Evolutionary conservation across 2,329 filamentous ascomycete genomes (phyloP).

Genomic region (Davidsoniella eucalypti): DNA sequence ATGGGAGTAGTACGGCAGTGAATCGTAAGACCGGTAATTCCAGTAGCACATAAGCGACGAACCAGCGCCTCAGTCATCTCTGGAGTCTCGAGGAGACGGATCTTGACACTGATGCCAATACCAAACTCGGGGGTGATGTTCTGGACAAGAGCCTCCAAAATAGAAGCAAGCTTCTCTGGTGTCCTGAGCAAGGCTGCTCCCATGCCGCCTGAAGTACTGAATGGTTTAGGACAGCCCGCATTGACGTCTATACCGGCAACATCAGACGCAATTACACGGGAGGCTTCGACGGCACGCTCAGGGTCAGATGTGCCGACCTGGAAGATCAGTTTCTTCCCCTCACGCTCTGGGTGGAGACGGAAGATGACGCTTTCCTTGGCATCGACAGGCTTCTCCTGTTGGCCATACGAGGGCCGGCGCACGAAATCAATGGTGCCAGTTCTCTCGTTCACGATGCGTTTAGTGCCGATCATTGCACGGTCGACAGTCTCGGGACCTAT

Average conservation of each 20-base stretch:
- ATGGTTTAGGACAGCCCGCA: constrained; percentile 94
- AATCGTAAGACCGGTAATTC: constrained; percentile 81
- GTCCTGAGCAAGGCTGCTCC: constrained; percentile 77
- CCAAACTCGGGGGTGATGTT: constrained; percentile 62
- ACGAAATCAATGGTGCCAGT: constrained; percentile 76
- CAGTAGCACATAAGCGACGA: constrained; percentile 61
- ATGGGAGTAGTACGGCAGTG: constrained; percentile 95
- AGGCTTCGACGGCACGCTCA: constrained; percentile 66
- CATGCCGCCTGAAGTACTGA: constrained; percentile 89
- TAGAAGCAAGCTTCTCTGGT: constrained; percentile 68
- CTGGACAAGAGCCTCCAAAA: constrained; percentile 66
- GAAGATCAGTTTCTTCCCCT: constrained; percentile 65
- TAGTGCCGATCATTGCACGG: constrained; percentile 75
- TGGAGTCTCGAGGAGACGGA: constrained; percentile 65
- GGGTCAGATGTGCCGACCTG: constrained; percentile 84
- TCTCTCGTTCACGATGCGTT: constrained; percentile 55
- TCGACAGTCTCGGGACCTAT: constrained; percentile 86
- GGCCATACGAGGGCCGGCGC: constrained; percentile 54
- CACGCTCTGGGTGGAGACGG: constrained; percentile 61
- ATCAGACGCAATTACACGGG: constrained; percentile 67
- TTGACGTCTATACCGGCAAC: constrained; percentile 94
- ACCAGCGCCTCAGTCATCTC: constrained; percentile 66
- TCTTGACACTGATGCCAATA: constrained; percentile 95
- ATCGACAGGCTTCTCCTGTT: constrained; percentile 36
- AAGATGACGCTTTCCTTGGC: constrained; percentile 58